Conservation (phyloP, 1,284 basidiomycete species). For the Fomitopsis pinicola region DNA sequence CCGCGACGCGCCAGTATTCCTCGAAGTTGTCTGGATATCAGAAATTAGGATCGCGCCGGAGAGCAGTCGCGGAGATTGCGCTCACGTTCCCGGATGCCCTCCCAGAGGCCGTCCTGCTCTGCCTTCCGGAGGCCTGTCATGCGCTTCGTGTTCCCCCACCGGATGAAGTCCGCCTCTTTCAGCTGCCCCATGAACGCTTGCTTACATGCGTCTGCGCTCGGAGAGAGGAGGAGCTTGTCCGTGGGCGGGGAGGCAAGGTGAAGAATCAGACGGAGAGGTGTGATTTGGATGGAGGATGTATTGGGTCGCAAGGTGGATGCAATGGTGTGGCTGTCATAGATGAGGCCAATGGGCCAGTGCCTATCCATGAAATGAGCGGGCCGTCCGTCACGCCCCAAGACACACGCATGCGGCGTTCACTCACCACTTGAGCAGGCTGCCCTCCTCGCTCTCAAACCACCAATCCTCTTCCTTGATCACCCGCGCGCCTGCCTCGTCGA, state of each 20-base stretch:
- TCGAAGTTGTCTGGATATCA: constrained; percentile 81
- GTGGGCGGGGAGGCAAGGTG: constrained; percentile 84
- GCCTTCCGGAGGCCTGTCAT: constrained; percentile 85
- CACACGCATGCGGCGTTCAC: constrained; percentile 22
- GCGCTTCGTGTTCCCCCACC: constrained; percentile 91
- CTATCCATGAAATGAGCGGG: constrained; percentile 38
- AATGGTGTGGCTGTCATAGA: constrained; percentile 81
- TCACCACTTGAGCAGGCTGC: constrained; percentile 77
- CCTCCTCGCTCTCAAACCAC: constrained; percentile 90
- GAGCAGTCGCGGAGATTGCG: constrained; percentile 6
- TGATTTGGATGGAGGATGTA: constrained; percentile 38
- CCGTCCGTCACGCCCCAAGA: neutral
- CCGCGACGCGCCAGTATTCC: constrained; percentile 88
- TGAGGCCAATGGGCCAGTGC: constrained; percentile 94
- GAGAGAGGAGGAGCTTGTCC: constrained; percentile 79
- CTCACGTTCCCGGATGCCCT: constrained; percentile 87
- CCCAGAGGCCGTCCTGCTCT: constrained; percentile 94
- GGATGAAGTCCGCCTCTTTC: constrained; percentile 92
- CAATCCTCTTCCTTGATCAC: constrained; percentile 80
- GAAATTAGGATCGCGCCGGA: neutral
- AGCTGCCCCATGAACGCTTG: constrained; percentile 90
- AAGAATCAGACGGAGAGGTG: constrained; percentile 73
- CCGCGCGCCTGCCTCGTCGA: constrained; percentile 76
- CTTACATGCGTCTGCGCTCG: constrained; percentile 79
- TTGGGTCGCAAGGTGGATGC: constrained; percentile 50